A percentile compares a stretch with the other conserved stretches of the same genome.
Conservation (phyloP, 805 yeast species). For the Candida succiphila region DNA sequence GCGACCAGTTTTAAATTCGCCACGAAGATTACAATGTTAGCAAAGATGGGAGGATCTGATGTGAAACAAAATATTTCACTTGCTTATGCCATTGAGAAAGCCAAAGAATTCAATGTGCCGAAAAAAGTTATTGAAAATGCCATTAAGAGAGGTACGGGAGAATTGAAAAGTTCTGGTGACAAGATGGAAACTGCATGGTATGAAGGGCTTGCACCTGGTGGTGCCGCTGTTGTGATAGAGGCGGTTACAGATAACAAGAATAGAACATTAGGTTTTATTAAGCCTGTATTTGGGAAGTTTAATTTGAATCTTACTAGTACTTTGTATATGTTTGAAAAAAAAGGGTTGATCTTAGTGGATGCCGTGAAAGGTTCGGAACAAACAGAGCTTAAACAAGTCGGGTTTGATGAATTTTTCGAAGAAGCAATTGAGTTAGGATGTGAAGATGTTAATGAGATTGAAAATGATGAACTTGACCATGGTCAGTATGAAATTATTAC, state of each 20-base stretch:
- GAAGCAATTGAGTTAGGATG: constrained; percentile 68
- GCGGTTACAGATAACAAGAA: constrained; percentile 85
- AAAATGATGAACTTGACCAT: constrained; percentile 13
- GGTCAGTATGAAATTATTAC: constrained; percentile 39
- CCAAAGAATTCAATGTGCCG: constrained; percentile 64
- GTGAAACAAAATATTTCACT: constrained; percentile 48
- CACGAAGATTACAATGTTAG: constrained; percentile 64
- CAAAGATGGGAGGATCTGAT: constrained; percentile 65
- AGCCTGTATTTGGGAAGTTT: constrained; percentile 63
- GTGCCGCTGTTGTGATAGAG: constrained; percentile 77
- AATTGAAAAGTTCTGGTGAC: constrained; percentile 32
- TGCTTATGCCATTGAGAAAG: constrained; percentile 67
- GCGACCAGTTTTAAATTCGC: constrained; percentile 63
- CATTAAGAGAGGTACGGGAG: constrained; percentile 74
- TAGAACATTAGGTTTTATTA: constrained; percentile 66
- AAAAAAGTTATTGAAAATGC: constrained; percentile 86
- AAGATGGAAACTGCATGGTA: constrained; percentile 50
- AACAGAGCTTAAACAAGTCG: constrained; percentile 2
- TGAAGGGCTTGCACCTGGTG: constrained; percentile 92
- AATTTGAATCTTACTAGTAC: constrained; percentile 66
- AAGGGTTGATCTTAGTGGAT: constrained; percentile 60
- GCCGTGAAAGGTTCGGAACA: constrained; percentile 22
- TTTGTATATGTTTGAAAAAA: constrained; percentile 62
- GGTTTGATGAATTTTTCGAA: constrained; percentile 64
- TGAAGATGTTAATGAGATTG: constrained; percentile 45